Conservation (phyloP, 495 filamentous ascomycete genomes). For the Talaromyces liani region DNA sequence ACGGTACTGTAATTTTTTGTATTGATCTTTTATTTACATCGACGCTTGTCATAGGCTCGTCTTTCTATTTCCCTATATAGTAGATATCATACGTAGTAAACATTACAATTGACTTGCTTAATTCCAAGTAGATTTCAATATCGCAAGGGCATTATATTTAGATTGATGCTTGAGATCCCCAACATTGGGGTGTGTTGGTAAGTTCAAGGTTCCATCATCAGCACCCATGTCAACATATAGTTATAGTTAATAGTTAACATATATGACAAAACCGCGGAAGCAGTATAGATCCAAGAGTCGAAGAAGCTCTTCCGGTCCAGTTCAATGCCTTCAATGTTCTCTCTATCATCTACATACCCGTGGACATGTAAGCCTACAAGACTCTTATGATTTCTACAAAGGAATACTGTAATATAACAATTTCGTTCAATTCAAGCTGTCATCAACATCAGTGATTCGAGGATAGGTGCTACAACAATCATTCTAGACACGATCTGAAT, state of each 20-base stretch:
- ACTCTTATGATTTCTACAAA: neutral
- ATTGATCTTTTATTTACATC: neutral
- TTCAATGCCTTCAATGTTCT: too few species aligned
- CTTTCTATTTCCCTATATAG: neutral
- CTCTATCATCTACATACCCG: too few species aligned
- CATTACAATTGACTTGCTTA: neutral
- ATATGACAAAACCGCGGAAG: too few species aligned
- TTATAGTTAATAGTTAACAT: too few species aligned
- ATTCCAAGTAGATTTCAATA: neutral
- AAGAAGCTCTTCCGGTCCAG: too few species aligned
- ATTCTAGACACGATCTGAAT: neutral
- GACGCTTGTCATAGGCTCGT: neutral
- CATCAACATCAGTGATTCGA: neutral
- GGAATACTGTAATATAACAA: neutral
- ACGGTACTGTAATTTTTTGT: neutral
- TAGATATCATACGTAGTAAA: neutral
- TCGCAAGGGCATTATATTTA: neutral
- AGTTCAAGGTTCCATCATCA: too few species aligned
- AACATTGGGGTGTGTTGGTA: too few species aligned
- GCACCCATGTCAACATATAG: too few species aligned
- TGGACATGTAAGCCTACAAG: too few species aligned
- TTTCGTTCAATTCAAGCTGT: neutral
- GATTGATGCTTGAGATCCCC: too few species aligned
- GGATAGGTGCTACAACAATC: neutral
- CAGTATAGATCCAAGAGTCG: too few species aligned